Base-by-base conservation (phyloP, 2,329 filamentous ascomycete species). In the Alternaria sp. region DNA sequence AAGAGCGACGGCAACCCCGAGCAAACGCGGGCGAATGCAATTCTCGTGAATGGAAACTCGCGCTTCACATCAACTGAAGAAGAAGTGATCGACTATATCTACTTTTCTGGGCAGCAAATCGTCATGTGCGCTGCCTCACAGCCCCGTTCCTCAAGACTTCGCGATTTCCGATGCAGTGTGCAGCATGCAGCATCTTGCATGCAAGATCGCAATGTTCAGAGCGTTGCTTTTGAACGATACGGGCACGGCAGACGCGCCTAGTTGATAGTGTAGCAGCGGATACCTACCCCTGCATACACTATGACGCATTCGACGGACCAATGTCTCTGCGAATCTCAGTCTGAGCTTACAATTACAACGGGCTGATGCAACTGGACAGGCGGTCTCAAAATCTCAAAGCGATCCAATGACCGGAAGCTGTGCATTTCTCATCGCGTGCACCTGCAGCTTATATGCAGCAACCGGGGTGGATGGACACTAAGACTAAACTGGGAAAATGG, bases 401-500 rank as follows among this genome's bases (percentile, higher is more conserved):
- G 21, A 51, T 23, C 67, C 66, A 71, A 70, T 68, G 17, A 54
- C 17, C 21, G 51, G 17, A 51, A 44, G 52, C 53, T 46, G 57
- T 40, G 21, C 36, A 30, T 19, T 28, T n/a, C 52, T 64, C 43
- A 57, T 61, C 50, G 63, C 21, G 46, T 58, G 47, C 60, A 59
- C 57, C 55, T 67, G 61, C 51, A 54, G 66, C 67, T 68, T 67
- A 68, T 56, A 53, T 62, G 61, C 58, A 66, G 19, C 47, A 23
- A 59, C 53, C 23, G 28, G 57, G 59, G 45, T 57, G 17, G n/a
- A 25, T 46, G 25, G 60, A 52, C 66, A 59, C 67, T 69, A 67
- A 30, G 19, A 61, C 61, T 56, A 52, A 62, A 60, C 60, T 52
- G 44, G 67, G 67, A 36, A 61, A 69, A 67, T 69, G 67, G 67